Base-by-base conservation (phyloP, 139 green algal species). In the Monoraphidium neglectum region DNA sequence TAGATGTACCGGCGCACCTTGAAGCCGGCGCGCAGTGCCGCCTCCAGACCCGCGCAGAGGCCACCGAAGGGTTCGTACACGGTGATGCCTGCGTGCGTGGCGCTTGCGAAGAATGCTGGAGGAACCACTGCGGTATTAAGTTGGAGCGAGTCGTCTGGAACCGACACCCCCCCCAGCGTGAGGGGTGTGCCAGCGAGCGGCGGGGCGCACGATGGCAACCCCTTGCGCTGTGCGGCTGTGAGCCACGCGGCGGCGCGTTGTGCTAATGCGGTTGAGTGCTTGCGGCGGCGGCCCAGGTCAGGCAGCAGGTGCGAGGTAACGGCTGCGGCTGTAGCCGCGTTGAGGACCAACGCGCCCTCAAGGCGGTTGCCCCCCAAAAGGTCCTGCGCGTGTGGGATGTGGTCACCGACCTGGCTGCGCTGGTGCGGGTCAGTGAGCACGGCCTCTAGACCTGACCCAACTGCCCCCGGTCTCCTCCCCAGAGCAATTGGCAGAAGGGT, bases 1-100 rank as follows among this genome's bases (percentile, higher is more conserved):
- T 77, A 82, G 2, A 70, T 33, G 32, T 82, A 82, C 21, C 46
- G 36, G 21, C 32, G 37, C 16, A 82, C 76, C 18, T 4, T 8
- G 2, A 81, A 1, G 18, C 75, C 66, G 35, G 43, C 60, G 23
- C 75, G 53, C 56, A 81, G 38, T 18, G 46, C n/a, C 37, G 68
- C 69, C n/a, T 81, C 67, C 13, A 82, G 18, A 4, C 76, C 76
- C 15, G 49, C 23, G 16, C 76, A 72, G 2, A 82, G 40, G 5
- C 76, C 68, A 54, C 76, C 68, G 59, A 82, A 82, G 1, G 56
- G 47, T 43, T 82, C 68, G 12, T 54, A 61, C 26, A 82, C 21
- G 15, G 64, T 43, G 2, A 82, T 6, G 18, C 51, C 53, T 26
- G 53, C 13, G 26, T 32, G 4, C 6, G 3, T 5, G 32, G 26